Conservation (phyloP, 345 rosid species). For the Brassica incana region DNA sequence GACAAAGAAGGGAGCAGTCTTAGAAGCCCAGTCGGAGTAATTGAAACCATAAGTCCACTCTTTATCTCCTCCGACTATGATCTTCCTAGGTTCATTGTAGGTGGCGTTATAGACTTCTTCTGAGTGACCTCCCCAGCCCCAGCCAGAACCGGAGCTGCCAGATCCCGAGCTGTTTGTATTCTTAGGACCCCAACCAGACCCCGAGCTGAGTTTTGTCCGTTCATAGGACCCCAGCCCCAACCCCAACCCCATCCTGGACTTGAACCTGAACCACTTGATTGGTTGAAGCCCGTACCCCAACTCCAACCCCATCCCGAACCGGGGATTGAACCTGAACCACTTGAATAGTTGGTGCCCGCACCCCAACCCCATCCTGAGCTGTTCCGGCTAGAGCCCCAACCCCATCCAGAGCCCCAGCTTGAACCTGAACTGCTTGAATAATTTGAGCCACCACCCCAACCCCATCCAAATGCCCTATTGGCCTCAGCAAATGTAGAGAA, state of each 20-base stretch:
- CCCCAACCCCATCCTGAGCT: slow-evolving; percentile 29
- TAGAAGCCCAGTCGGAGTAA: slow-evolving; percentile 61
- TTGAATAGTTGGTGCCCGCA: slow-evolving; percentile 34
- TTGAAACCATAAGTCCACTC: slow-evolving; percentile 65
- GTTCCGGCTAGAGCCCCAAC: slow-evolving; percentile 15
- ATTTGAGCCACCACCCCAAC: slow-evolving; percentile 42
- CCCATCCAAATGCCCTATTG: slow-evolving; percentile 31
- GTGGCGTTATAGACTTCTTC: slow-evolving; percentile 23
- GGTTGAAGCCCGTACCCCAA: slow-evolving; percentile 38
- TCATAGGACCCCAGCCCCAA: slow-evolving; percentile 12
- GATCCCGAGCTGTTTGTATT: slow-evolving; percentile 14
- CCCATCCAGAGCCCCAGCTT: slow-evolving; percentile 14
- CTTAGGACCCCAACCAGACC: slow-evolving; percentile 17
- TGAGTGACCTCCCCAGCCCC: slow-evolving; percentile 29
- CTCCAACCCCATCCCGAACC: slow-evolving; percentile 27
- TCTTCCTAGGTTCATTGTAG: slow-evolving; percentile 36
- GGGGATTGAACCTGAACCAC: slow-evolving; percentile 24
- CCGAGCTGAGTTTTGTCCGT: background rate
- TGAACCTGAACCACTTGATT: slow-evolving; percentile 17
- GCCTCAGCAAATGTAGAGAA: slow-evolving; percentile 29
- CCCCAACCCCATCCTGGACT: background rate
- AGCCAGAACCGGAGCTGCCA: slow-evolving; percentile 6
- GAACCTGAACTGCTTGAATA: slow-evolving; percentile 27
- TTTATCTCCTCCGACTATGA: slow-evolving; percentile 64
- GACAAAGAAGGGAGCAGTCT: slow-evolving; percentile 55